Evolutionary conservation across 2,329 filamentous ascomycete genomes (phyloP).

Genomic region (Tolypocladium paradoxum): DNA sequence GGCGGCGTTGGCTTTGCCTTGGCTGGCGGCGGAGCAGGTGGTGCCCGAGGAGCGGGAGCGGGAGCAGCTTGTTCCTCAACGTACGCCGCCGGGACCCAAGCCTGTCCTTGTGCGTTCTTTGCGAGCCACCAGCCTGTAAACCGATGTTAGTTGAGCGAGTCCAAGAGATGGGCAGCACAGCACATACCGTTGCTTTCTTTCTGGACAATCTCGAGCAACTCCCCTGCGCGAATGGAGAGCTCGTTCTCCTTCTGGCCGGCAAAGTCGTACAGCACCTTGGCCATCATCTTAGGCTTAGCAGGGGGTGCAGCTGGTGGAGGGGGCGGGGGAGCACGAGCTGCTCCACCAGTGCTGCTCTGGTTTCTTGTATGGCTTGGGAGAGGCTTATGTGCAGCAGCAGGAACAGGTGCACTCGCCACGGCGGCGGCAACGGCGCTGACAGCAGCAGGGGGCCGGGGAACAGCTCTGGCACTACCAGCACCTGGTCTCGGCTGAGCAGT

Average conservation of each 20-base stretch:
- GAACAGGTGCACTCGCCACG: constrained; percentile 2
- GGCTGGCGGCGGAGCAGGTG: constrained; percentile 50
- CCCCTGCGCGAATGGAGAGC: constrained; percentile 66
- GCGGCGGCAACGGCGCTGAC: constrained; percentile 3
- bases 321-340: constrained; percentile 48
- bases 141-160: constrained; percentile 18
- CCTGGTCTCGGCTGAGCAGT: constrained; percentile 32
- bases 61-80: constrained; percentile 71
- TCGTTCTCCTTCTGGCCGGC: constrained; percentile 75
- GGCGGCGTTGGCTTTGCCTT: constrained; percentile 61
- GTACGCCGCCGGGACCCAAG: constrained; percentile 91
- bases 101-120: constrained; percentile 62
- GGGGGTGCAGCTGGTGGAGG: constrained; percentile 59
- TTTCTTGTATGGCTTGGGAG: constrained; percentile 44
- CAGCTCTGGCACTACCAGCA: constrained; percentile 17
- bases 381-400: constrained; percentile 9
- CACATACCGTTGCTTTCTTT: constrained; percentile 86
- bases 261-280: constrained; percentile 90
- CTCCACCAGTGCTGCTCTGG: constrained; percentile 40
- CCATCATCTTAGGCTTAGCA: constrained; percentile 56
- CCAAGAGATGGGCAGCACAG: neutral
- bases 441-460: constrained; percentile 23
- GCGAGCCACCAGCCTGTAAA: constrained; percentile 89
- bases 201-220: constrained; percentile 80
- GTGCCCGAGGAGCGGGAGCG: constrained; percentile 48